A percentile compares a stretch with the other conserved stretches of the same genome.
Evolutionary conservation across 2,329 filamentous ascomycete genomes (phyloP).

Genomic region (Epichloe sylvatica): DNA sequence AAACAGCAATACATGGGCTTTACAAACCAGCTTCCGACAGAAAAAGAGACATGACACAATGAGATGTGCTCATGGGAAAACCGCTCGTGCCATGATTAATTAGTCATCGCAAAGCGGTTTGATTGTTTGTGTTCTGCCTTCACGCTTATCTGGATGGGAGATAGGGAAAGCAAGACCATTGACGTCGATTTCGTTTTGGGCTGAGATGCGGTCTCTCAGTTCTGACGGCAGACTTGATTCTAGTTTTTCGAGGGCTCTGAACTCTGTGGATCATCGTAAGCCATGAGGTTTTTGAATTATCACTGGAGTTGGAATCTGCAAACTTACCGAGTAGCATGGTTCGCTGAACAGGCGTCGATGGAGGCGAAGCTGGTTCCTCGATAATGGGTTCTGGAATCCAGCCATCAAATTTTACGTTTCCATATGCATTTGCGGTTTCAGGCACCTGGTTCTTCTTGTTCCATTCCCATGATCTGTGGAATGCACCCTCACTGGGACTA

Average conservation of each 20-base stretch:
- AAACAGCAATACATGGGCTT: background rate
- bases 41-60: background rate
- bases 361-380: slow-evolving; percentile 20
- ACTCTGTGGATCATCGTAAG: background rate
- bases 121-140: background rate
- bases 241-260: background rate
- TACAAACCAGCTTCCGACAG: background rate
- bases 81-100: background rate
- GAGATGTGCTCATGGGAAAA: background rate
- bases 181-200: background rate
- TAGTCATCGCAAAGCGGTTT: too few species aligned
- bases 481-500: slow-evolving; percentile 2
- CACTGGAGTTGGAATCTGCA: background rate
- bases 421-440: background rate
- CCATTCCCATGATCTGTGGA: slow-evolving; percentile 1
- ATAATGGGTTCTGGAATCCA: slow-evolving; percentile 19
- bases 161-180: background rate
- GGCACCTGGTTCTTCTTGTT: background rate
- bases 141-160: background rate
- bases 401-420: slow-evolving; percentile 5
- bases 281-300: background rate
- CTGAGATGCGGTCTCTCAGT: background rate
- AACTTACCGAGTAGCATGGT: slow-evolving; percentile 19
- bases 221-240: background rate
- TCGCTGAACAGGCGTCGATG: slow-evolving; percentile 11